Evolutionary conservation across 1,139 yeast species (phyloP), one percentile per base, ranked within the genome.

Genomic region (Pichia sp.): DNA sequence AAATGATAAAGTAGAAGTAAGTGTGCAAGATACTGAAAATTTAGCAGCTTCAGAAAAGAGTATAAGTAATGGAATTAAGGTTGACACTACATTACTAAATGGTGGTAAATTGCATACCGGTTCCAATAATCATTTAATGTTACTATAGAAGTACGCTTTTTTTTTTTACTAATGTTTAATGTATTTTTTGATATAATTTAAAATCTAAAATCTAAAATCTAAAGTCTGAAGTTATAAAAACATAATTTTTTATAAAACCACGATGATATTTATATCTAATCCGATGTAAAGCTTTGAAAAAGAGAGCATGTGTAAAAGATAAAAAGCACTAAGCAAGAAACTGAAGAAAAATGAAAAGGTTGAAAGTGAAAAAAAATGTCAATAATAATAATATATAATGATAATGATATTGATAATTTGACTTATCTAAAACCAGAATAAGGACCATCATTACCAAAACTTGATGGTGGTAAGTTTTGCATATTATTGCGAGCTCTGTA

Each of bases 401-500:
- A 42, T 7, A 18, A n/a, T 8, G 19, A 11, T 9, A n/a, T 36
- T 10, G 31, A 27, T 44, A 33, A 16, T 9, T 4, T 29, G 5
- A n/a, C 5, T 44, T 48, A 44, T 44, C 46, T 60, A 30, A 61
- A 52, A 46, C 63, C 53, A 29, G 65, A 65, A 51, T 64, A 65
- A 10, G 67, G 67, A 44, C 66, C 61, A 51, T 62, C 65, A 25
- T 49, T 47, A 5, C 48, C 10, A 8, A 48, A 45, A 9, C 54
- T 34, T 16, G 58, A 46, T n/a, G 54, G 33, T 10, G 58, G 55
- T 11, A 54, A 25, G n/a, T 47, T 42, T 28, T 51, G 22, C 13
- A 46, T 34, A 16, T 46, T 51, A 27, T 42, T 47, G 13, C 42
- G 42, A 28, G 25, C 19, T 39, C 47, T 53, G 33, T 53, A 45